Evolutionary conservation across 1,284 basidiomycete species (phyloP).

Genomic region (Singerocomus inundabilis): DNA sequence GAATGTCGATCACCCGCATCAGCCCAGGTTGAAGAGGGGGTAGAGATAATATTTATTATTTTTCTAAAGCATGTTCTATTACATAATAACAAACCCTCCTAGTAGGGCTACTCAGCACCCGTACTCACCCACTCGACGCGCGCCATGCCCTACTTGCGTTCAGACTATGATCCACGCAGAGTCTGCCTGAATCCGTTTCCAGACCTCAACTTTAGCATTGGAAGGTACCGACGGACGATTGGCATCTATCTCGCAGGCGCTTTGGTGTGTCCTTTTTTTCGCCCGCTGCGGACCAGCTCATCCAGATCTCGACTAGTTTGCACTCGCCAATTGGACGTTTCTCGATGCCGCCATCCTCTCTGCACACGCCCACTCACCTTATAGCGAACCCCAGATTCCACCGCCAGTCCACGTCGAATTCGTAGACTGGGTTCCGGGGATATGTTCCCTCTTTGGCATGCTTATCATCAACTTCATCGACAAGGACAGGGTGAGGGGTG

Average conservation of each 20-base stretch:
- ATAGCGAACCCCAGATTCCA: conserved; percentile 65
- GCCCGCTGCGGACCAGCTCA: background rate
- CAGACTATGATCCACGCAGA: conserved; percentile 85
- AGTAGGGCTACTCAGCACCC: too few species aligned
- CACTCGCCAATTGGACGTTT: conserved; percentile 94
- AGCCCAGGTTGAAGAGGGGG: background rate
- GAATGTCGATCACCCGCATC: conserved; percentile 27
- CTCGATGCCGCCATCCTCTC: conserved; percentile 92
- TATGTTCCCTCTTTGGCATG: conserved; percentile 93
- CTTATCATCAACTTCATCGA: conserved; percentile 93
- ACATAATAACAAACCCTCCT: conserved; percentile 11
- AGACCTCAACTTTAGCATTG: conserved; percentile 46
- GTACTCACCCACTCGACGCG: background rate
- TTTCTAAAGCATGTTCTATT: conserved; percentile 3
- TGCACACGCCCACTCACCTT: conserved; percentile 72
- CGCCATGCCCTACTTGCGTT: conserved; percentile 39
- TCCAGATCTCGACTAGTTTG: conserved; percentile 58
- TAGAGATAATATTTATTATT: background rate
- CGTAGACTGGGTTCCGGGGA: conserved; percentile 94
- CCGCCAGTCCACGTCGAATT: conserved; percentile 87
- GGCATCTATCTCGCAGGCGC: conserved; percentile 93
- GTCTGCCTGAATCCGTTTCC: conserved; percentile 80
- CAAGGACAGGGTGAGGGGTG: conserved; percentile 85
- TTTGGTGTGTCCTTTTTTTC: conserved; percentile 58
- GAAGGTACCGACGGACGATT: conserved; percentile 72